Evolutionary conservation across 805 yeast species (phyloP), one percentile per base, ranked within the genome.

Genomic region (Metschnikowia lunata): DNA sequence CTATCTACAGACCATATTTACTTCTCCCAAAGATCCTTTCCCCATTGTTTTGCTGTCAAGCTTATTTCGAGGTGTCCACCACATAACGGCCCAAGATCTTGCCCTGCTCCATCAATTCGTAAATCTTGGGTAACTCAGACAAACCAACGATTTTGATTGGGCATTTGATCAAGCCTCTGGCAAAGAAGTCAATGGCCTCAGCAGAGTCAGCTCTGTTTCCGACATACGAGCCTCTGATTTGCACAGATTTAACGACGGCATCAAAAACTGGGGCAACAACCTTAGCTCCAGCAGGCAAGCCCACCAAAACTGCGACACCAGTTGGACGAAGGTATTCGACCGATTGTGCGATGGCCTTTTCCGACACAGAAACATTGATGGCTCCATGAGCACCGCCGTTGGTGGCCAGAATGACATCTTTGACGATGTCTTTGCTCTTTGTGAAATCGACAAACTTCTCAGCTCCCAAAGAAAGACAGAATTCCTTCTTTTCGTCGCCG

Each of bases 371-470:
- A 34, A 69, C 74, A 47, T 69, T 69, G 45, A 69, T 66, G 34
- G 58, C 71, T 53, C 70, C 74, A 49, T 69, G 89, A 40, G 83
- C 77, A 57, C 85, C 85, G 59, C 84, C 83, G 50, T 72, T 60
- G 47, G 84, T 79, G 41, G 75, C 78, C 34, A 64, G 68, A 29
- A 52, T 48, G 43, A 70, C 62, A 39, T 66, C 80, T 46, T 64
- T 67, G 35, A 70, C 77, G 36, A 78, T 62, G 60, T 79, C 80
- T 61, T 76, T 76, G 40, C 71, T 48, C 49, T 64, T 69, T 46
- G 70, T 72, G 69, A 81, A 82, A 62, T 83, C 88, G 52, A 81
- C 64, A 62, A 63, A 82, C 46, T 64, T 68, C 65, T 82, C 88
- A 55, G 83, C 86, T 59, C 88, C 88, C 47, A 82, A 69, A 9